Evolutionary conservation across 257 asterid species (phyloP).

Genomic region (Ocimum tenuiflorum): DNA sequence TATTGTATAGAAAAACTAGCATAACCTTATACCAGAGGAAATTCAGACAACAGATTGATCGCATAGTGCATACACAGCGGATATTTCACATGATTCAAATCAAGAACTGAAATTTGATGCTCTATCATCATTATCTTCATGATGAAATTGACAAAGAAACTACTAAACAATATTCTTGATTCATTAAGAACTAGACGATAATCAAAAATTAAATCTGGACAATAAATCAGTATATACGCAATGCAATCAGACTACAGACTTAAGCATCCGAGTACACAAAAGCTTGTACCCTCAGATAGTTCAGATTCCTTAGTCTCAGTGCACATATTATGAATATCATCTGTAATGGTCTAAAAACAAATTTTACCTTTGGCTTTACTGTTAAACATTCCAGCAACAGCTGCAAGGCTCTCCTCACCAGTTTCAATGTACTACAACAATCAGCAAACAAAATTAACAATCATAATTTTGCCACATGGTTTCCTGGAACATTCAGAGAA

Average conservation of each 20-base stretch:
- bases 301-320: neutral
- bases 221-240: neutral
- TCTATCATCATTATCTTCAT: constrained; percentile 16
- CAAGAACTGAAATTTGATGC: constrained; percentile 3
- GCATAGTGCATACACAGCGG: neutral
- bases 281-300: neutral
- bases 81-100: constrained; percentile 9
- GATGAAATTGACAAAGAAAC: neutral
- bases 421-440: constrained; percentile 75
- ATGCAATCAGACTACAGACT: constrained; percentile 7
- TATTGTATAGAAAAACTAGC: neutral
- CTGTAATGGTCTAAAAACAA: constrained; percentile 13
- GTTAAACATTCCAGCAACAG: constrained; percentile 99
- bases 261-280: neutral
- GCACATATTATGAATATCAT: neutral
- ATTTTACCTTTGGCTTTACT: constrained; percentile 92
- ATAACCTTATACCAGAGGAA: constrained; percentile 19
- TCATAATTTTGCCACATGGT: neutral
- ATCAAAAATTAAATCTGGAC: neutral
- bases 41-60: constrained; percentile 2
- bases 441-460: constrained; percentile 12
- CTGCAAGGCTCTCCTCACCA: constrained; percentile 96
- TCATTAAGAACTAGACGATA: neutral
- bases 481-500: constrained; percentile 10
- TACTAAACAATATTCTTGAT: constrained; percentile 1